phyloP scores from a whole-genome alignment of 352 stramenopile genomes.

The Phytophthora sojae region DNA sequence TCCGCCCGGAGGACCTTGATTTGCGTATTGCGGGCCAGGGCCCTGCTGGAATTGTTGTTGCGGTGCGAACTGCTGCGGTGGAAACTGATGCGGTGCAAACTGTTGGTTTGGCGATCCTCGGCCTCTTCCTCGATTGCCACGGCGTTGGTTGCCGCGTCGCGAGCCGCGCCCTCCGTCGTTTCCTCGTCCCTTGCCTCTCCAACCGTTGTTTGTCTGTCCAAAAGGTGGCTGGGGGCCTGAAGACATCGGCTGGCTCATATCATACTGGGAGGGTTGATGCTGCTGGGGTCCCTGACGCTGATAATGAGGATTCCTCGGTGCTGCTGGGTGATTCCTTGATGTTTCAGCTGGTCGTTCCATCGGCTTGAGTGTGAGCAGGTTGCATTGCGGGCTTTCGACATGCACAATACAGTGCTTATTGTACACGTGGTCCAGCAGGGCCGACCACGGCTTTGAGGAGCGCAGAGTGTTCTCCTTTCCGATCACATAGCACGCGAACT shows the following conservation, averaged over 20 bases:
- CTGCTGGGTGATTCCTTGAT: slow-evolving; percentile 18
- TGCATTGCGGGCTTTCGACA: slow-evolving; percentile 80
- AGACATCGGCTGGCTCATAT: slow-evolving; percentile 12
- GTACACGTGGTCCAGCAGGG: slow-evolving; percentile 79
- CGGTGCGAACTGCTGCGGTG: slow-evolving; percentile 16
- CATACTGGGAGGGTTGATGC: slow-evolving; percentile 23
- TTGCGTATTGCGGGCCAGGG: slow-evolving; percentile 26
- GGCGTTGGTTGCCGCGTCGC: slow-evolving; percentile 34
- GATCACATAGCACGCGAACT: slow-evolving; percentile 91
- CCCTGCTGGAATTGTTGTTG: slow-evolving; percentile 26
- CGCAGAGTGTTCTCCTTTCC: slow-evolving; percentile 82
- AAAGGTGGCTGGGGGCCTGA: slow-evolving; percentile 20
- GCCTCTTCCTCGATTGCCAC: slow-evolving; percentile 39
- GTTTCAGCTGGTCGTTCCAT: slow-evolving; percentile 51
- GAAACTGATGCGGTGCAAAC: slow-evolving; percentile 17
- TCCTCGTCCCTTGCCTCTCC: slow-evolving; percentile 48
- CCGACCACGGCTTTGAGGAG: slow-evolving; percentile 86
- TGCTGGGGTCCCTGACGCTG: slow-evolving; percentile 27
- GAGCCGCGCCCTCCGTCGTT: slow-evolving; percentile 39
- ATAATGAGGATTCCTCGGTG: slow-evolving; percentile 27
- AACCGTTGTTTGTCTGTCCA: slow-evolving; percentile 28
- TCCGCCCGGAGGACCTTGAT: slow-evolving; percentile 25
- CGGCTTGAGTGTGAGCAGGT: slow-evolving; percentile 72
- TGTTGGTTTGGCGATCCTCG: slow-evolving; percentile 33
- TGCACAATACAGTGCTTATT: slow-evolving; percentile 80